phyloP scores from a whole-genome alignment of 78 protist genomes.

The Bigelowiella natans region DNA sequence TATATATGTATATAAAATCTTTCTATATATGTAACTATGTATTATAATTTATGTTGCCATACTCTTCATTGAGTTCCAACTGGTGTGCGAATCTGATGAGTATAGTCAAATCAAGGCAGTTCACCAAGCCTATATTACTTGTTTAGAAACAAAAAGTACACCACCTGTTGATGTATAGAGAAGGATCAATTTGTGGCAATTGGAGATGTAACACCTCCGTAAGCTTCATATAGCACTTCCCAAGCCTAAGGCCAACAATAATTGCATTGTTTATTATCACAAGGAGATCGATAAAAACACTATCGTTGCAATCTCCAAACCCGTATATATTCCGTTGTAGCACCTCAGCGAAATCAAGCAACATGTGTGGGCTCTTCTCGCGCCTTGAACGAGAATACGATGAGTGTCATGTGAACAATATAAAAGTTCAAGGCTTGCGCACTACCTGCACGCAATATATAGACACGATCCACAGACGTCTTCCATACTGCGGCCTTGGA shows the following conservation, averaged over 20 bases:
- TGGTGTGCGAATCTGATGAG: slow-evolving; percentile 46
- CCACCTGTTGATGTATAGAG: slow-evolving; percentile 66
- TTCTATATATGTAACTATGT: too few relatives aligned
- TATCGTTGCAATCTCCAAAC: slow-evolving; percentile 1
- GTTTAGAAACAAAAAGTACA: too few relatives aligned
- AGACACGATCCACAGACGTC: slow-evolving; percentile 73
- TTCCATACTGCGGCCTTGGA: slow-evolving; percentile 36
- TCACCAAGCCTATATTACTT: too few relatives aligned
- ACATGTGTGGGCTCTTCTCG: slow-evolving; percentile 38
- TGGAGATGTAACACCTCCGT: neutral
- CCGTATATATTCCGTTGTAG: slow-evolving; percentile 54
- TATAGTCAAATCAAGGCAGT: too few relatives aligned
- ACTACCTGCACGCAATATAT: slow-evolving; percentile 73
- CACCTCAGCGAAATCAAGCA: slow-evolving; percentile 74
- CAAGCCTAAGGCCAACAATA: neutral
- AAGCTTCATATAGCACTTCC: slow-evolving; percentile 29
- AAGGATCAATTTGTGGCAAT: slow-evolving; percentile 71
- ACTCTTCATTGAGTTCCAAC: slow-evolving; percentile 67
- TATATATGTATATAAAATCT: too few relatives aligned
- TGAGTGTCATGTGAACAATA: neutral
- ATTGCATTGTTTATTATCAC: too few relatives aligned
- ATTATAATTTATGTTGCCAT: too few relatives aligned
- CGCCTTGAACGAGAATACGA: neutral
- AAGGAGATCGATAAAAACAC: neutral
- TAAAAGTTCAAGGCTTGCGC: slow-evolving; percentile 41